A percentile compares a stretch with the other conserved stretches of the same genome.
These are phyloP conservation scores for Teratosphaeria nubilosa DNA, from an alignment of 2,329 filamentous ascomycete species.

Conservation along the genomic window DNA sequence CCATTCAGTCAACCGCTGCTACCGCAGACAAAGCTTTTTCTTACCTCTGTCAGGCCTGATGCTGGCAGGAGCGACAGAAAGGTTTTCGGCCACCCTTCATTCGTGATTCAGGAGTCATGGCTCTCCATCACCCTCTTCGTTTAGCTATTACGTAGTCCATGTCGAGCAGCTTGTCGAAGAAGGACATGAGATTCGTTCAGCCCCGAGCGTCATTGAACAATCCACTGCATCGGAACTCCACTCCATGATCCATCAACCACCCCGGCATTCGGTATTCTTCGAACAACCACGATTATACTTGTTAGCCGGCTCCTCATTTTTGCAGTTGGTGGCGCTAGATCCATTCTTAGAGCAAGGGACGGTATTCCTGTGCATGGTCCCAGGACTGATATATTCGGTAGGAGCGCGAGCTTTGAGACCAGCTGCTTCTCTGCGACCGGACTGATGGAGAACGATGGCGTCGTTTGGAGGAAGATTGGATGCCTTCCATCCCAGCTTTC, in stretches of 20 bases:
- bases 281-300: not conserved
- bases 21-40: too few relatives aligned
- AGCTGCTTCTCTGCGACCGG: not conserved
- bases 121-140: too few relatives aligned
- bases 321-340: not conserved
- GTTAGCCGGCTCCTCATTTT: not conserved
- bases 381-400: not conserved
- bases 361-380: not conserved
- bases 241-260: not conserved
- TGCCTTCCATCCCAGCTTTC: not conserved
- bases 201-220: too few relatives aligned
- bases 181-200: too few relatives aligned
- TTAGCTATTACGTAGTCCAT: too few relatives aligned
- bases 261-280: not conserved
- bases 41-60: too few relatives aligned
- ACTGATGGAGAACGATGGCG: not conserved
- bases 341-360: not conserved
- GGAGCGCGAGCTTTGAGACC: not conserved
- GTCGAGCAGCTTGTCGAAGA: too few relatives aligned
- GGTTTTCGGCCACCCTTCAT: too few relatives aligned
- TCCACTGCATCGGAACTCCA: not conserved
- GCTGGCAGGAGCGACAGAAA: too few relatives aligned
- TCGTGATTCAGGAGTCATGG: too few relatives aligned
- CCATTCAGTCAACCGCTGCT: too few relatives aligned
- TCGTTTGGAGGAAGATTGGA: not conserved